Conservation (phyloP, 441 rosid species). For the Breynia disticha region DNA sequence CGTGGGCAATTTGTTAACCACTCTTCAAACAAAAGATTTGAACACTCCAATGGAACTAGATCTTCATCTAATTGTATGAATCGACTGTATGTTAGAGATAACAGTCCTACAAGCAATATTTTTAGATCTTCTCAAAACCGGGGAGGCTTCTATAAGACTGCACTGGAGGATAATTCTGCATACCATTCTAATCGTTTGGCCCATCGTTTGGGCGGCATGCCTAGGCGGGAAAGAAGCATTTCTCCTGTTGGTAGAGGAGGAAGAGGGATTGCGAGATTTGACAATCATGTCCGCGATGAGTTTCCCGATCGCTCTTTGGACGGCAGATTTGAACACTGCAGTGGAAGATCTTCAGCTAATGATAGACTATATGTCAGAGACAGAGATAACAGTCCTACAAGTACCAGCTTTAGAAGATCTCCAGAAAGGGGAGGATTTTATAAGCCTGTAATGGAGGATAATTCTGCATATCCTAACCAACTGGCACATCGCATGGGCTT, state of each 20-base stretch:
- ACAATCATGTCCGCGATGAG: constrained; percentile 24
- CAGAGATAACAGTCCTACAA: constrained; percentile 30
- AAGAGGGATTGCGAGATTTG: constrained; percentile 21
- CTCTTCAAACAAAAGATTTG: constrained; percentile 22
- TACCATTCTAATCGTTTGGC: constrained; percentile 23
- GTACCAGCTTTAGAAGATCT: constrained; percentile 30
- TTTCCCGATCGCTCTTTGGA: constrained; percentile 21
- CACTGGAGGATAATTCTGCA: constrained; percentile 12
- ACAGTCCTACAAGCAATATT: constrained; percentile 28
- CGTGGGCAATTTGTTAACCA: constrained; percentile 27
- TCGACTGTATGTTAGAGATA: constrained; percentile 23
- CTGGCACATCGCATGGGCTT: constrained; percentile 16
- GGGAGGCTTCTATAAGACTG: too few species aligned
- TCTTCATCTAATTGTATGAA: constrained; percentile 20
- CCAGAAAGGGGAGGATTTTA: constrained; percentile 26
- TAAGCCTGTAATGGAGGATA: constrained; percentile 20
- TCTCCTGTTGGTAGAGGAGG: constrained; percentile 27
- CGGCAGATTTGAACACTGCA: constrained; percentile 21
- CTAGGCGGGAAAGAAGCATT: constrained; percentile 37
- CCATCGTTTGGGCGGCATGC: constrained; percentile 14
- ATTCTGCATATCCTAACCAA: constrained; percentile 19
- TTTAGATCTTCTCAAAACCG: constrained; percentile 19
- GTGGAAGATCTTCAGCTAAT: constrained; percentile 23
- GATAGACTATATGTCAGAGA: constrained; percentile 24
- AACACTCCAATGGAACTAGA: constrained; percentile 22